Conservation (phyloP, 176 grass and related monocot species). For the Oryza glaberrima region DNA sequence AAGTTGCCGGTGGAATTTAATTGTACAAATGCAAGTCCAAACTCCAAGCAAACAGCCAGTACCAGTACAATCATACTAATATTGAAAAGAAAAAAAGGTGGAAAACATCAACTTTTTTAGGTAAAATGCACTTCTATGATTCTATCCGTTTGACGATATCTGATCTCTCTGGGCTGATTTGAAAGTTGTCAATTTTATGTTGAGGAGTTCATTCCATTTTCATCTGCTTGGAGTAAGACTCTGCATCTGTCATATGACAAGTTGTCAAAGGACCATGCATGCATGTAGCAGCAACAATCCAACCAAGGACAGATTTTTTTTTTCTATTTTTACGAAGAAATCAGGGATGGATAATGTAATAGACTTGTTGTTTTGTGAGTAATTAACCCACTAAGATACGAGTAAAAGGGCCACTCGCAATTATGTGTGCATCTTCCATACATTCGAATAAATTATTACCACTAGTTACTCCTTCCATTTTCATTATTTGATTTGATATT, state of each 20-base stretch:
- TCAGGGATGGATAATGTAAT: neutral
- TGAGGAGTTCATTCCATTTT: neutral
- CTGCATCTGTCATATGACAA: neutral
- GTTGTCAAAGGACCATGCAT: neutral
- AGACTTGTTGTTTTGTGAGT: neutral
- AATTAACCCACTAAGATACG: neutral
- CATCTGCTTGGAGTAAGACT: neutral
- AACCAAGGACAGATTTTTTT: neutral
- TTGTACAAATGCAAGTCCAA: neutral
- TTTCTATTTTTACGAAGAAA: neutral
- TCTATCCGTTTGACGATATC: neutral
- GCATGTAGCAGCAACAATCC: neutral
- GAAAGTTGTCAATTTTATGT: neutral
- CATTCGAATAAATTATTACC: neutral
- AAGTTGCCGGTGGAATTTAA: neutral
- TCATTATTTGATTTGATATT: too few species aligned
- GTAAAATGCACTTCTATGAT: neutral
- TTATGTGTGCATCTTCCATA: too few species aligned
- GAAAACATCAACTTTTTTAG: neutral
- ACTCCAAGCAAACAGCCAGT: neutral
- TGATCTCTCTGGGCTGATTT: neutral
- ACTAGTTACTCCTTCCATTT: too few species aligned
- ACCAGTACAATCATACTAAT: neutral
- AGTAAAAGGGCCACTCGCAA: too few species aligned
- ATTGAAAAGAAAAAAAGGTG: conserved; percentile 5